Evolutionary conservation across 306 rosid species (phyloP).

Genomic region (Heteromeles arbutifolia): DNA sequence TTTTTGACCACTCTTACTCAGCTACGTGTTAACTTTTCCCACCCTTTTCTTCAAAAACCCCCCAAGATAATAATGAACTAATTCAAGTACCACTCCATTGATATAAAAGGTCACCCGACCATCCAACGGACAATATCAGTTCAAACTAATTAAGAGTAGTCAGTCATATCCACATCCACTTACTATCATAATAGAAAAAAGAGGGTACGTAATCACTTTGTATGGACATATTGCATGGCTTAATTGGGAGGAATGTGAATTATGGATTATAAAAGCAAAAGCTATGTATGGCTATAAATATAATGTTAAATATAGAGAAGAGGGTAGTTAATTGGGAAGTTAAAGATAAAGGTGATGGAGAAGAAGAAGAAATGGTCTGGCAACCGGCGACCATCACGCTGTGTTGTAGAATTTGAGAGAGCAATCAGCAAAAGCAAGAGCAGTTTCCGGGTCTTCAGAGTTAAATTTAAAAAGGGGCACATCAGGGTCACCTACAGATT

Average conservation of each 20-base stretch:
- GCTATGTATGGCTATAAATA: not conserved
- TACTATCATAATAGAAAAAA: slow-evolving; percentile 16
- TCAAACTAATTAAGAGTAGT: not conserved
- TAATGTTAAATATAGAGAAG: too few species aligned
- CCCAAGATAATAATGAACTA: not conserved
- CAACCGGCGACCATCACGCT: slow-evolving; percentile 59
- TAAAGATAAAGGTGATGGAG: slow-evolving; percentile 15
- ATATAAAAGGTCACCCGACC: not conserved
- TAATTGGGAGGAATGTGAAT: not conserved
- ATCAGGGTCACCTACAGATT: too few species aligned
- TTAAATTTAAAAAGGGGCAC: too few species aligned
- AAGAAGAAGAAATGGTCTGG: slow-evolving; percentile 16
- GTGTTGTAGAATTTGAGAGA: slow-evolving; percentile 34
- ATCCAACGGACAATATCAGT: slow-evolving; percentile 14
- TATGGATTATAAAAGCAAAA: not conserved
- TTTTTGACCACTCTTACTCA: slow-evolving; percentile 49
- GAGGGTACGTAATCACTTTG: not conserved
- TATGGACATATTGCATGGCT: slow-evolving; percentile 16
- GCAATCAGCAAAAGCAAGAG: not conserved
- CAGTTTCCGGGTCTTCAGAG: slow-evolving; percentile 29
- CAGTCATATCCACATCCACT: not conserved
- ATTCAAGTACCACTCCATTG: not conserved
- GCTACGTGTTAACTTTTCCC: not conserved
- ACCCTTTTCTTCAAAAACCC: not conserved
- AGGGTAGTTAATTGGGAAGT: slow-evolving; percentile 28